phyloP scores from a whole-genome alignment of 2,329 filamentous ascomycete genomes.

The Alternaria atra region DNA sequence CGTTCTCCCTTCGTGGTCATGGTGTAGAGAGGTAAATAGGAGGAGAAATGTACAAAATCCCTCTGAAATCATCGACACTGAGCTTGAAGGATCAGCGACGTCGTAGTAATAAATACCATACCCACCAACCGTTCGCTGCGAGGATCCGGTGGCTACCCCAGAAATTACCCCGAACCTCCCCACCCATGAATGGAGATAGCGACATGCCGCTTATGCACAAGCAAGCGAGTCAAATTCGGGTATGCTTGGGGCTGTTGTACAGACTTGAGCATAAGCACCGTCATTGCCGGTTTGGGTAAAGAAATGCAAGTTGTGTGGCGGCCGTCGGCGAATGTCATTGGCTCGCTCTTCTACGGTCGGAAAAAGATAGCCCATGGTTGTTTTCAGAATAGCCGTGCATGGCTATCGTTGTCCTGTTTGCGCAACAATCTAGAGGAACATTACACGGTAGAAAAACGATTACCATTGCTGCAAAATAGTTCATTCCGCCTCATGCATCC shows the following conservation, averaged over 20 bases:
- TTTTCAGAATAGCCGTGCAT: neutral
- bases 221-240: neutral
- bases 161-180: slow-evolving; percentile 13
- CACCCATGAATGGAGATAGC: slow-evolving; percentile 24
- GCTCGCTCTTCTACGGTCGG: slow-evolving; percentile 19
- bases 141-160: neutral
- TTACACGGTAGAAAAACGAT: too few species aligned
- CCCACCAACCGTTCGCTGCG: slow-evolving; percentile 3
- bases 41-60: neutral
- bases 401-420: slow-evolving; percentile 16
- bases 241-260: slow-evolving; percentile 1
- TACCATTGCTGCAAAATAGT: neutral
- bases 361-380: slow-evolving; percentile 30
- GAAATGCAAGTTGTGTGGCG: slow-evolving; percentile 14
- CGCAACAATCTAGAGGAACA: neutral
- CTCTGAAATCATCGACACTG: neutral
- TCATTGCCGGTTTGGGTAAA: slow-evolving; percentile 15
- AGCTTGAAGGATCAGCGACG: slow-evolving; percentile 2
- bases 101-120: slow-evolving; percentile 8
- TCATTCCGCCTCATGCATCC: neutral
- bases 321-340: slow-evolving; percentile 16
- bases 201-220: neutral
- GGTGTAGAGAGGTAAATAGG: neutral
- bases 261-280: slow-evolving; percentile 6
- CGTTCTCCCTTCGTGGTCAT: slow-evolving; percentile 17